Evolutionary conservation across 768 basidiomycete genomes (phyloP).

Genomic region (Suillus paluster): DNA sequence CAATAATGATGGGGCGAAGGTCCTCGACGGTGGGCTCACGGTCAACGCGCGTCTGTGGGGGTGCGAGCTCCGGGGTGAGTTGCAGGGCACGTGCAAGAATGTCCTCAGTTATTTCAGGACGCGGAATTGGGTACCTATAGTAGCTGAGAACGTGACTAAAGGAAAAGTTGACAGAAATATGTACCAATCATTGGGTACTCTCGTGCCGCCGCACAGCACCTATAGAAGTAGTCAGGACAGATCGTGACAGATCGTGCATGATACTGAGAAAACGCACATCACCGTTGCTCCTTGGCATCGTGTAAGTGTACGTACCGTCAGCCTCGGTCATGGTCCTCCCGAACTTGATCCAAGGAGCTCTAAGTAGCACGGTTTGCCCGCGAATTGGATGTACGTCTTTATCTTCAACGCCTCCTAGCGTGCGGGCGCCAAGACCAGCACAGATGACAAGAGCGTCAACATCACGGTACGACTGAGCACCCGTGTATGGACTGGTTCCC

Average conservation of each 20-base stretch:
- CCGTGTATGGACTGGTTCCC: constrained; percentile 11
- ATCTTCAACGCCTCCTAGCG: constrained; percentile 57
- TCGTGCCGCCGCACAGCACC: constrained; percentile 67
- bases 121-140: constrained; percentile 63
- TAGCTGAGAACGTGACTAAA: neutral
- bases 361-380: constrained; percentile 49
- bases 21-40: constrained; percentile 55
- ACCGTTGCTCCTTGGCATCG: constrained; percentile 42
- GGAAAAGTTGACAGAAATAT: neutral
- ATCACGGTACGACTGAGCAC: neutral
- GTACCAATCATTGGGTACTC: constrained; percentile 67
- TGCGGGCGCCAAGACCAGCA: constrained; percentile 63
- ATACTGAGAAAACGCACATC: constrained; percentile 39
- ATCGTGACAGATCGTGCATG: neutral
- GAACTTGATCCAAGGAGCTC: constrained; percentile 53
- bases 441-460: constrained; percentile 69
- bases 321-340: constrained; percentile 36
- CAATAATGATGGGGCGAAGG: constrained; percentile 49
- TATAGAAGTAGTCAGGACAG: constrained; percentile 20
- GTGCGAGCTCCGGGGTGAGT: constrained; percentile 60
- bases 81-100: constrained; percentile 58
- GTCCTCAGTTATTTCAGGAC: constrained; percentile 61
- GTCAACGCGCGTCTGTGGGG: constrained; percentile 52
- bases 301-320: constrained; percentile 38
- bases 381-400: constrained; percentile 49